Evolutionary conservation across 768 basidiomycete genomes (phyloP).

Genomic region (Lactifluus hygrophoroides): DNA sequence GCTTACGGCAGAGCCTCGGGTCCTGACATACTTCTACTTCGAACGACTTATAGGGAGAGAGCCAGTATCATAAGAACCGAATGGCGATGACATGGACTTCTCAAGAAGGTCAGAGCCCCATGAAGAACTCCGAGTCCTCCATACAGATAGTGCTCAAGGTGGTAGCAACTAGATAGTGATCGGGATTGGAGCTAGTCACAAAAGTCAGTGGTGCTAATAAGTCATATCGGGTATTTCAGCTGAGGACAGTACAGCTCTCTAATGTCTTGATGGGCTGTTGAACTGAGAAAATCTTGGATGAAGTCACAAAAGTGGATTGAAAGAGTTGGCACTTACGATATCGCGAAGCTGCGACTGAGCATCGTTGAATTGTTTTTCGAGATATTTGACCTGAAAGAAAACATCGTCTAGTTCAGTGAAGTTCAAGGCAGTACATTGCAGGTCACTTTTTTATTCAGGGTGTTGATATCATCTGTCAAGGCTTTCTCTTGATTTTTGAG

Average conservation of each 20-base stretch:
- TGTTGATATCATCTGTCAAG: slow-evolving; percentile 73
- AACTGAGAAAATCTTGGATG: slow-evolving; percentile 34
- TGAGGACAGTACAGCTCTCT: neutral
- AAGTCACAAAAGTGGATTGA: neutral
- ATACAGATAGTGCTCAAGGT: neutral
- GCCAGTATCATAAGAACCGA: neutral
- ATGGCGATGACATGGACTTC: neutral
- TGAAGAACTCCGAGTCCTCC: neutral
- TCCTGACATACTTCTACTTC: neutral
- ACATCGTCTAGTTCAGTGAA: neutral
- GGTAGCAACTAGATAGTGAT: neutral
- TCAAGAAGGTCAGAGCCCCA: neutral
- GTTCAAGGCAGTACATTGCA: neutral
- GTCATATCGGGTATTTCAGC: neutral
- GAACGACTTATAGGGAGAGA: neutral
- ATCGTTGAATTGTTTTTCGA: slow-evolving; percentile 90
- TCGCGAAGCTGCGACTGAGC: slow-evolving; percentile 81
- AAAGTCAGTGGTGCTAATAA: neutral
- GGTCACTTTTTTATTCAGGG: slow-evolving; percentile 74
- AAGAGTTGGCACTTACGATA: slow-evolving; percentile 41
- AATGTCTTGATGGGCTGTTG: slow-evolving; percentile 36
- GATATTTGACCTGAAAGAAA: slow-evolving; percentile 61
- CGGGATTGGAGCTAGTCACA: neutral
- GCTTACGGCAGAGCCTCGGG: neutral
- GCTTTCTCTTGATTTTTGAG: slow-evolving; percentile 74